A percentile compares a stretch with the other conserved stretches of the same genome.
phyloP scores from a whole-genome alignment of 495 filamentous ascomycete genomes.

The Lophiotrema nucula region DNA sequence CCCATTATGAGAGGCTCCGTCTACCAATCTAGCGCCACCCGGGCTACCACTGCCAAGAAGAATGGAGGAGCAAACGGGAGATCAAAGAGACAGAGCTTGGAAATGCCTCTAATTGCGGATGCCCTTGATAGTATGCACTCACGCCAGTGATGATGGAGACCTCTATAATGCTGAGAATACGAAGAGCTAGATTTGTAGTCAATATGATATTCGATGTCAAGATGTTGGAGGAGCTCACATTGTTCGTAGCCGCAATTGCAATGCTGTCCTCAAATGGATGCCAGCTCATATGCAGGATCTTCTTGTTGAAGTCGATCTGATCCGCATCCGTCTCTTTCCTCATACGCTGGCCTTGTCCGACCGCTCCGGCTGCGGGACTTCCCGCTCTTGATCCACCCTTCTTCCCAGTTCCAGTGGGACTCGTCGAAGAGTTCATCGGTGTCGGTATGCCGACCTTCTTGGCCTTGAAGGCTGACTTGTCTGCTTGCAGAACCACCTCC shows the following conservation, averaged over 20 bases:
- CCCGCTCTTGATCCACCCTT: constrained; percentile 79
- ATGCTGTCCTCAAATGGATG: constrained; percentile 99
- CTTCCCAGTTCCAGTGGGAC: constrained; percentile 67
- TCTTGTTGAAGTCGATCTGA: constrained; percentile 99
- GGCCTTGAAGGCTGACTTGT: constrained; percentile 98
- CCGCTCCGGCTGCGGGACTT: constrained; percentile 76
- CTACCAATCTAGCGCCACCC: constrained; percentile 27
- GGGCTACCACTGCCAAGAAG: constrained; percentile 16
- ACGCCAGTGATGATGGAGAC: constrained; percentile 7
- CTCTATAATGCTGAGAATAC: constrained; percentile 94
- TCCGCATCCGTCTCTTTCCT: constrained; percentile 98
- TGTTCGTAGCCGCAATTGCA: constrained; percentile 98
- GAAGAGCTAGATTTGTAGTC: constrained; percentile 67
- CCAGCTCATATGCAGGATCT: constrained; percentile 99
- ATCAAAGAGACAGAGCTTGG: constrained; percentile 10
- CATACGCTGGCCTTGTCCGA: constrained; percentile 87
- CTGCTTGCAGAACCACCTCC: constrained; percentile 94
- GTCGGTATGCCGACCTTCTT: constrained; percentile 99
- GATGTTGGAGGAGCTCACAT: constrained; percentile 62
- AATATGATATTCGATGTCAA: constrained; percentile 33
- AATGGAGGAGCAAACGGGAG: constrained; percentile 12
- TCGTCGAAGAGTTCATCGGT: constrained; percentile 80
- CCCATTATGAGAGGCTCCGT: constrained; percentile 17
- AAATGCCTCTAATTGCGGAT: constrained; percentile 27
- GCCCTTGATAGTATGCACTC: constrained; percentile 20